Conservation (phyloP, 495 filamentous ascomycete genomes). For the Aspergillus sparsus region DNA sequence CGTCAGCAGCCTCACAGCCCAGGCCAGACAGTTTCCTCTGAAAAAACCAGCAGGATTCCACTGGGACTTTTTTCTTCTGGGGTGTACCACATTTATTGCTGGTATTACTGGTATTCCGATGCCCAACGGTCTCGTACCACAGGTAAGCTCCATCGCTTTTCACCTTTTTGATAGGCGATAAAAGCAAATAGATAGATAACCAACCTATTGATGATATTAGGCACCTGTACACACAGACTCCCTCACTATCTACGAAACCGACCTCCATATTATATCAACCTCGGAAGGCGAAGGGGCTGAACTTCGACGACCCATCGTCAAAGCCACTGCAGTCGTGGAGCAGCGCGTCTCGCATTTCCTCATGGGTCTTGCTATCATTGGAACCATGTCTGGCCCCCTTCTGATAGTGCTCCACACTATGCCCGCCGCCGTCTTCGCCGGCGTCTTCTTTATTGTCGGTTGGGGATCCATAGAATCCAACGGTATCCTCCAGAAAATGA, state of each 20-base stretch:
- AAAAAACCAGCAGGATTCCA: constrained; percentile 85
- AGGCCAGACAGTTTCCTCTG: constrained; percentile 81
- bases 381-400: constrained; percentile 78
- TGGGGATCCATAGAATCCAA: constrained; percentile 68
- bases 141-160: constrained; percentile 33
- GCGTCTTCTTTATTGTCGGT: constrained; percentile 87
- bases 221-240: constrained; percentile 78
- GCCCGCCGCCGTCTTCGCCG: constrained; percentile 75
- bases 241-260: constrained; percentile 38
- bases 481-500: constrained; percentile 69
- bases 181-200: background rate
- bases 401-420: constrained; percentile 74
- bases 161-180: background rate
- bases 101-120: constrained; percentile 79
- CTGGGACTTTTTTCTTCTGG: constrained; percentile 87
- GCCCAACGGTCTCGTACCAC: constrained; percentile 84
- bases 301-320: constrained; percentile 54
- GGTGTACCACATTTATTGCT: constrained; percentile 73
- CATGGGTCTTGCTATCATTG: constrained; percentile 75
- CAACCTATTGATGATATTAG: constrained; percentile 9
- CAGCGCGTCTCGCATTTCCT: constrained; percentile 79
- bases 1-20: constrained; percentile 72
- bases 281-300: constrained; percentile 50
- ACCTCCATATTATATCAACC: constrained; percentile 63
- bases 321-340: constrained; percentile 69